Conservation (phyloP, 257 asterid genomes). For the Anisodus acutangulus region DNA sequence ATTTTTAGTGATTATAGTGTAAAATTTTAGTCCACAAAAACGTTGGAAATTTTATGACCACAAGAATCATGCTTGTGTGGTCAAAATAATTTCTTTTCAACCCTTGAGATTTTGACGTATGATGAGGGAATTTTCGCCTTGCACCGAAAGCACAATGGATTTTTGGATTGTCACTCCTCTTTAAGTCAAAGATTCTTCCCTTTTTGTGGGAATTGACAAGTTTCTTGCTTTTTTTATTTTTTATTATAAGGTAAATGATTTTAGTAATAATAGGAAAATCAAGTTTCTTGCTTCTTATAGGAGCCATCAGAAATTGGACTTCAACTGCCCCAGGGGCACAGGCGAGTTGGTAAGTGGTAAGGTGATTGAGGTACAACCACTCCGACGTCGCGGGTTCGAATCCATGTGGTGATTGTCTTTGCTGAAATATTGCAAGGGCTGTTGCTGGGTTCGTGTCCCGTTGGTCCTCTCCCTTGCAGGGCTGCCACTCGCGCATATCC, state of each 20-base stretch:
- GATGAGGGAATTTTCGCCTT: neutral
- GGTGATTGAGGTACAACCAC: too few relatives aligned
- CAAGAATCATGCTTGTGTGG: conserved; percentile 18
- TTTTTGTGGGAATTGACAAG: neutral
- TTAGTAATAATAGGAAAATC: too few relatives aligned
- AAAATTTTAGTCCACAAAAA: neutral
- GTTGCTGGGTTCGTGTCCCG: too few relatives aligned
- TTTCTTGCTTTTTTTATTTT: too few relatives aligned
- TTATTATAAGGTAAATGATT: neutral
- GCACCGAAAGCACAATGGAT: neutral
- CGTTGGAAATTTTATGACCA: neutral
- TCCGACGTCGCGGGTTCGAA: too few relatives aligned
- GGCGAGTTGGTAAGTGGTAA: too few relatives aligned
- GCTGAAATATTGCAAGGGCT: too few relatives aligned
- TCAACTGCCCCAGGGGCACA: neutral
- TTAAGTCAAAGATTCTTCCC: neutral
- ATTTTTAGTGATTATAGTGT: neutral
- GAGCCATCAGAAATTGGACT: neutral
- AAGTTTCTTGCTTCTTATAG: neutral
- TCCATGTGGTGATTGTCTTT: too few relatives aligned
- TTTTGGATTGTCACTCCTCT: neutral
- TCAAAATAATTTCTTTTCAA: neutral
- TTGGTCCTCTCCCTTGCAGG: too few relatives aligned
- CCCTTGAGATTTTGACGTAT: conserved; percentile 9
- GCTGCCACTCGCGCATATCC: too few relatives aligned